These are phyloP conservation scores for Phragmites australis DNA, from an alignment of 176 grass and related monocot genomes.

Conservation along the genomic window DNA sequence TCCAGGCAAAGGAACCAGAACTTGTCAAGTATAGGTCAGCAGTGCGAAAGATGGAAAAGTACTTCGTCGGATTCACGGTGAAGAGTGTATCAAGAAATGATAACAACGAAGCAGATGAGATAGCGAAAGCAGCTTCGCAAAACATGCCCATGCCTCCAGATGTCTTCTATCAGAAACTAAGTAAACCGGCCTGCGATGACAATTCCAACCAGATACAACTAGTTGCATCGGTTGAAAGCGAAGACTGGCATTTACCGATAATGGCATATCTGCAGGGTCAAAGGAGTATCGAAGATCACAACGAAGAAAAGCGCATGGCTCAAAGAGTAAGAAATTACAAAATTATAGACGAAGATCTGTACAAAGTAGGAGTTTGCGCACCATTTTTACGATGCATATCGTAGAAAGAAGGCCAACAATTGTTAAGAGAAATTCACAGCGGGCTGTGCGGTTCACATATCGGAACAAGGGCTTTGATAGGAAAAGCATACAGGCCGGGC, in stretches of 20 bases:
- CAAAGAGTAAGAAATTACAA: neutral
- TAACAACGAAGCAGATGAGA: neutral
- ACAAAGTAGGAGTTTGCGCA: too few relatives aligned
- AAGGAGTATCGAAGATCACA: too few relatives aligned
- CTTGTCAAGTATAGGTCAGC: neutral
- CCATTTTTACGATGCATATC: neutral
- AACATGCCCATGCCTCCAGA: neutral
- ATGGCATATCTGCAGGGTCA: too few relatives aligned
- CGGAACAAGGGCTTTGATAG: neutral
- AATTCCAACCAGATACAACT: too few relatives aligned
- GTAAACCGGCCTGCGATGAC: neutral
- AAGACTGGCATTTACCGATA: neutral
- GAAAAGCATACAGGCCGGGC: neutral
- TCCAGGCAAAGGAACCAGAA: neutral
- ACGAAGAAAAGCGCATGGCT: too few relatives aligned
- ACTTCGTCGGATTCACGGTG: neutral
- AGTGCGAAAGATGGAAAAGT: neutral
- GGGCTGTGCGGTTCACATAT: neutral
- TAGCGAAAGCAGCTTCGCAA: neutral
- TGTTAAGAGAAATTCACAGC: neutral
- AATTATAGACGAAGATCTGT: too few relatives aligned
- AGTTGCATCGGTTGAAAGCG: neutral
- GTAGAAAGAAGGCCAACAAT: neutral
- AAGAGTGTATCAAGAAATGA: neutral
- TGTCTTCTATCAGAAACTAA: neutral